Percentiles rank a stretch among this genome's conserved stretches.
These are phyloP conservation scores for Yarrowia hollandica DNA, from an alignment of 805 yeast genomes.

Conservation along the genomic window DNA sequence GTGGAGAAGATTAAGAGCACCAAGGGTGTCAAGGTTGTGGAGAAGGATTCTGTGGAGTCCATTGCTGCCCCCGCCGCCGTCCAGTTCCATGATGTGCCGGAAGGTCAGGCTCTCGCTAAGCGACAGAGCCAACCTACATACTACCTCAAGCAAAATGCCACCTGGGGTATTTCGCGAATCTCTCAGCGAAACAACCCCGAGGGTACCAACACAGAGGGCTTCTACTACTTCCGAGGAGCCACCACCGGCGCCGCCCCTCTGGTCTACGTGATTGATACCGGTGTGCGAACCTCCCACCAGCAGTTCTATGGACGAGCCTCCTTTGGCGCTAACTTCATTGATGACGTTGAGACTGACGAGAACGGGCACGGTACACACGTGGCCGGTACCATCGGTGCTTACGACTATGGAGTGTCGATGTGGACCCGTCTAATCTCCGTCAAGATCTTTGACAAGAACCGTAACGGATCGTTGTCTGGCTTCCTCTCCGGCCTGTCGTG, in stretches of 20 bases:
- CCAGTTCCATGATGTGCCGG: constrained; percentile 57
- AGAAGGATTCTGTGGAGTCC: constrained; percentile 66
- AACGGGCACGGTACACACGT: constrained; percentile 97
- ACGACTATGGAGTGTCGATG: constrained; percentile 54
- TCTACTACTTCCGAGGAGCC: constrained; percentile 19
- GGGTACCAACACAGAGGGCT: constrained; percentile 23
- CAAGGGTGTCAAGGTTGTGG: constrained; percentile 60
- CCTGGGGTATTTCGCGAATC: constrained; percentile 92
- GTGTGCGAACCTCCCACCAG: constrained; percentile 70
- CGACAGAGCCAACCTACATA: constrained; percentile 16
- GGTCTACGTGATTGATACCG: constrained; percentile 87
- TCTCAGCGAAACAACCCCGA: constrained; percentile 64
- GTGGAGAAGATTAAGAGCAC: constrained; percentile 50
- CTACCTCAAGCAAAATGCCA: constrained; percentile 72
- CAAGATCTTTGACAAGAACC: constrained; percentile 58
- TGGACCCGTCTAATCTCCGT: constrained; percentile 58
- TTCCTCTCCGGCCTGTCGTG: constrained; percentile 61
- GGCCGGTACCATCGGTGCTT: constrained; percentile 74
- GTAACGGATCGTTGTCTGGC: constrained; percentile 58
- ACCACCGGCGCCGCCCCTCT: constrained; percentile 44
- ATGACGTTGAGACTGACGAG: constrained; percentile 74
- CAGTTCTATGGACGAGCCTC: constrained; percentile 82
- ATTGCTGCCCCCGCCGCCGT: constrained; percentile 12
- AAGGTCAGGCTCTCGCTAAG: not conserved
- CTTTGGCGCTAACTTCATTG: constrained; percentile 84